phyloP scores from a whole-genome alignment of 768 basidiomycete genomes.

The Mycena pura region DNA sequence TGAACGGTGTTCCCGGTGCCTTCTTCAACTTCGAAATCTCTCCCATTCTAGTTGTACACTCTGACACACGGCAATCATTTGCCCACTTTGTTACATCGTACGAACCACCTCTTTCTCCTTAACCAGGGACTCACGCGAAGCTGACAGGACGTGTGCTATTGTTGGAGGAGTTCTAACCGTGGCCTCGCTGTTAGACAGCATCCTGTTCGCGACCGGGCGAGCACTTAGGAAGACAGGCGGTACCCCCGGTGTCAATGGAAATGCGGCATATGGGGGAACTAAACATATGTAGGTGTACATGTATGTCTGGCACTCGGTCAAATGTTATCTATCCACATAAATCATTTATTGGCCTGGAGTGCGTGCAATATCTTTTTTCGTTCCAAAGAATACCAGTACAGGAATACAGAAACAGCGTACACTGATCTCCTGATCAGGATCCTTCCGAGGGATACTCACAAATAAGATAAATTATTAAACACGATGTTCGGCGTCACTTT shows the following conservation, averaged over 20 bases:
- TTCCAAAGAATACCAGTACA: no score
- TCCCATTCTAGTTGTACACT: constrained; percentile 92
- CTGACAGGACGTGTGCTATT: constrained; percentile 88
- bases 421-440: no score
- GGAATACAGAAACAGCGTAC: no score
- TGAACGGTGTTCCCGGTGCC: constrained; percentile 78
- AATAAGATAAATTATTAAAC: constrained; percentile 13
- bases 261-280: constrained; percentile 36
- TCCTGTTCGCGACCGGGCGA: constrained; percentile 83
- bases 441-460: no score
- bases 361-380: no score
- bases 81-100: constrained; percentile 98
- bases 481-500: constrained; percentile 11
- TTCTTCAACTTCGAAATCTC: constrained; percentile 98
- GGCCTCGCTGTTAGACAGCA: constrained; percentile 85
- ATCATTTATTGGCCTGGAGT: no score
- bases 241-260: constrained; percentile 33
- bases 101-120: constrained; percentile 43
- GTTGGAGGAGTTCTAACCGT: constrained; percentile 97
- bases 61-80: constrained; percentile 91
- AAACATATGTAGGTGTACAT: constrained; percentile 53
- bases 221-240: constrained; percentile 68
- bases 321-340: constrained; percentile 13
- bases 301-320: not conserved
- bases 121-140: constrained; percentile 1